Conservation (phyloP, 352 stramenopile genomes). For the Phytophthora pinifolia region DNA sequence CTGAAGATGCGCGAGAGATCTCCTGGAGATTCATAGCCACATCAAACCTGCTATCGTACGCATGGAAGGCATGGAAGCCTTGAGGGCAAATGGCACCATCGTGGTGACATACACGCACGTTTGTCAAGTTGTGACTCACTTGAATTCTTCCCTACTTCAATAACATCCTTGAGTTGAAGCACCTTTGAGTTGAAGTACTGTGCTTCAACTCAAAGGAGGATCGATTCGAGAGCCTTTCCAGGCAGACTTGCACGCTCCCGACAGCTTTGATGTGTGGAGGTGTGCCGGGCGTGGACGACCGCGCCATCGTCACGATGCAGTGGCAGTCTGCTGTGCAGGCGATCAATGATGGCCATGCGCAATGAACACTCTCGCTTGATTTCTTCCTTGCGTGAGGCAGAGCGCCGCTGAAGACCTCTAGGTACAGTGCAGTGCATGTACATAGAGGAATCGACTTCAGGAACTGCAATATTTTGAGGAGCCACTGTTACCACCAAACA, state of each 20-base stretch:
- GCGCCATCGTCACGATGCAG: neutral
- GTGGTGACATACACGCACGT: neutral
- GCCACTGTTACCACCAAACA: neutral
- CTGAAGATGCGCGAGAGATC: too few species aligned
- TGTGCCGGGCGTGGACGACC: neutral
- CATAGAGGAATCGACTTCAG: neutral
- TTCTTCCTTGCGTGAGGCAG: too few species aligned
- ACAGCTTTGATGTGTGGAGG: slow-evolving; percentile 18
- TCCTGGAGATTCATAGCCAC: too few species aligned
- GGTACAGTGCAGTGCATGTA: too few species aligned
- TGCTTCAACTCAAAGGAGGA: neutral
- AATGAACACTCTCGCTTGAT: too few species aligned
- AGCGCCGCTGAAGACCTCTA: too few species aligned
- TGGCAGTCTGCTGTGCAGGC: too few species aligned
- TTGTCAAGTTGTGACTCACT: slow-evolving; percentile 8
- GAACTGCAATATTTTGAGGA: slow-evolving; percentile 4
- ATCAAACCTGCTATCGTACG: too few species aligned
- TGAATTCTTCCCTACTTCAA: slow-evolving; percentile 27
- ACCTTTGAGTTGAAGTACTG: slow-evolving; percentile 12
- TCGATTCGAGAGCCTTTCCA: slow-evolving; percentile 5
- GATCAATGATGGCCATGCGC: too few species aligned
- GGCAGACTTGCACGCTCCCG: slow-evolving; percentile 3
- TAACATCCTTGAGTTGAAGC: too few species aligned
- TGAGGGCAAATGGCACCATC: too few species aligned
- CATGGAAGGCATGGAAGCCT: too few species aligned